Base-by-base conservation (phyloP, 768 basidiomycete species). In the Tylopilus vinaceipallidus region DNA sequence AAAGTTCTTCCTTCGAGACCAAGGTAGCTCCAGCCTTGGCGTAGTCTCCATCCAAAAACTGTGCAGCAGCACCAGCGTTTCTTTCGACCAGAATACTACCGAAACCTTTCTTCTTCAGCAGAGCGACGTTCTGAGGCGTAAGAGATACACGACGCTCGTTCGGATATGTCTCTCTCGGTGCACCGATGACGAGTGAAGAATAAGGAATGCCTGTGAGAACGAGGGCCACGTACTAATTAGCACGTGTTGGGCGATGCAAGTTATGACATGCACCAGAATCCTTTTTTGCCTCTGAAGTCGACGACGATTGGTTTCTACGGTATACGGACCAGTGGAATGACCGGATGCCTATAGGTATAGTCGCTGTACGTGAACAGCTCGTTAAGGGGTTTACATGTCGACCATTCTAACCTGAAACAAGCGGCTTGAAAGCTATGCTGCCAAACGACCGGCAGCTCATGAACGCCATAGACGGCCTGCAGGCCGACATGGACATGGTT, bases 71-170 rank as follows among this genome's bases (percentile, higher is more conserved):
- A 38, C 91, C 91, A 17, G 88, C 86, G 53, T 80, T 75, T 35
- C 75, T 76, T 63, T 91, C 89, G 20, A 94, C 78, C 30, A 93
- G 73, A 41, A 94, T 80, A 47, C 76, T 76, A 6, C 69, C 59
- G 61, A 94, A 91, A 6, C 91, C 91, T 58, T 94, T 93, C 76
- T 93, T 93, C 50, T 80, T 77, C 41, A 94, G 74, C 27, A 86
- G 63, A 3, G 82, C 73, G 4, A 82, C 82, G 61, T 91, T 92
- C 62, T 85, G 80, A 4, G 91, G 91, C 0, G 91, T 90, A 7
- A 94, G 70, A 33, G 90, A 79, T 37, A 93, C 90, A 45, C 91
- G 82, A 42, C 84, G 77, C 64, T 94, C 91, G 53, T 84, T 80
- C 3, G 85, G 84, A 61, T 80, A 91, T 36, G 78, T 76, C 69